These are phyloP conservation scores for Fragaria iinumae DNA, from an alignment of 306 rosid species.

Conservation along the genomic window DNA sequence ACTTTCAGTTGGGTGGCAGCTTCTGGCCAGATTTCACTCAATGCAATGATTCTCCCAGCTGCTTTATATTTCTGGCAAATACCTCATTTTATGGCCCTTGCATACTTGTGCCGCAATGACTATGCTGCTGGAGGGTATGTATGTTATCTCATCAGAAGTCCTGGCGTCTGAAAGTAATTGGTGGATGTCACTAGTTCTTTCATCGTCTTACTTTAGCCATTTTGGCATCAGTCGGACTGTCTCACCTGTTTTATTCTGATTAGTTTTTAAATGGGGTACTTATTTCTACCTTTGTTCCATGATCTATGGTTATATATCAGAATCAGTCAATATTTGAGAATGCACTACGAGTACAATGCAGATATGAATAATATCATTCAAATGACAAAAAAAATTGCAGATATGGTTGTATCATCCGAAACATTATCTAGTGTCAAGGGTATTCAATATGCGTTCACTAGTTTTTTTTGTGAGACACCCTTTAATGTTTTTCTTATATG, in stretches of 20 bases:
- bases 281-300: slow-evolving; percentile 7
- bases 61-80: slow-evolving; percentile 98
- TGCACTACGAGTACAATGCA: not conserved
- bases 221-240: slow-evolving; percentile 9
- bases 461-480: not conserved
- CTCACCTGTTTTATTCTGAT: not conserved
- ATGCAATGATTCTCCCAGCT: slow-evolving; percentile 83
- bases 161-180: not conserved
- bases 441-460: not conserved
- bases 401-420: not conserved
- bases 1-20: slow-evolving; percentile 90
- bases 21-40: slow-evolving; percentile 72
- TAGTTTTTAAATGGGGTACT: not conserved
- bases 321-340: not conserved
- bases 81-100: slow-evolving; percentile 99
- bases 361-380: not conserved
- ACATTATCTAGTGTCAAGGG: not conserved
- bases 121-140: slow-evolving; percentile 98
- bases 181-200: not conserved
- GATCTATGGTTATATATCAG: not conserved
- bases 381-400: too few relatives aligned
- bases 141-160: slow-evolving; percentile 13
- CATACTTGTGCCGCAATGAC: slow-evolving; percentile 83
- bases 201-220: not conserved
- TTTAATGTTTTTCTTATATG: slow-evolving; percentile 8